Conservation (phyloP, 164 flowering plant species). For the Vitis labrusca region DNA sequence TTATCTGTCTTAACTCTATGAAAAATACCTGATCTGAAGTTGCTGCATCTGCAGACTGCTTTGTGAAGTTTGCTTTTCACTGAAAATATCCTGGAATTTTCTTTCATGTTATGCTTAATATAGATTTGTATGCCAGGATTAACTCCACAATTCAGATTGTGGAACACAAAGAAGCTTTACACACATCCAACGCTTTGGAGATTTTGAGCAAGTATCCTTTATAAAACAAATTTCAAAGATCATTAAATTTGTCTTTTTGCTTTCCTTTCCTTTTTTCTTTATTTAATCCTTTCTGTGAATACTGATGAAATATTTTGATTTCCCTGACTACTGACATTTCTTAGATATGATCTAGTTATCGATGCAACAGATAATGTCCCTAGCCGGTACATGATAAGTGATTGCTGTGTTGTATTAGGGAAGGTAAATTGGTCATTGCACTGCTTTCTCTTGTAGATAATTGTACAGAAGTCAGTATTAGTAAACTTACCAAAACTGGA, state of each 20-base stretch:
- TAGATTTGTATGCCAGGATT: slow-evolving; percentile 44
- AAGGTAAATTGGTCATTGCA: slow-evolving; percentile 49
- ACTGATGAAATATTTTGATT: slow-evolving; percentile 12
- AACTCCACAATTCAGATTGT: slow-evolving; percentile 77
- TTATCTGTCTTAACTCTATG: neutral
- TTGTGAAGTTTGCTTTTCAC: neutral
- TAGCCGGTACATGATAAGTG: slow-evolving; percentile 89
- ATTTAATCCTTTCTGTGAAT: neutral
- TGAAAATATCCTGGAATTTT: no score
- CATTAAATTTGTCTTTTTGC: neutral
- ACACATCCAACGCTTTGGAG: slow-evolving; percentile 82
- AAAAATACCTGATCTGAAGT: neutral
- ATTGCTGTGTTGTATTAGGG: slow-evolving; percentile 88
- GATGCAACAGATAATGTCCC: slow-evolving; percentile 98
- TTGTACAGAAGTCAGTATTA: neutral
- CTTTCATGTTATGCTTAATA: neutral
- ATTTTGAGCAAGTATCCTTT: slow-evolving; percentile 88
- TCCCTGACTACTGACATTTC: slow-evolving; percentile 30
- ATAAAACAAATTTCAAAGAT: neutral
- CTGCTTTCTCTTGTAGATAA: slow-evolving; percentile 1
- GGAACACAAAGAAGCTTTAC: slow-evolving; percentile 74
- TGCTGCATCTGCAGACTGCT: neutral
- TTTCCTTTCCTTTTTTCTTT: slow-evolving; percentile 1
- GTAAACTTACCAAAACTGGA: no score
- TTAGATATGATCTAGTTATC: slow-evolving; percentile 81